phyloP scores from a whole-genome alignment of 805 yeast species.

The Yarrowia sp. region DNA sequence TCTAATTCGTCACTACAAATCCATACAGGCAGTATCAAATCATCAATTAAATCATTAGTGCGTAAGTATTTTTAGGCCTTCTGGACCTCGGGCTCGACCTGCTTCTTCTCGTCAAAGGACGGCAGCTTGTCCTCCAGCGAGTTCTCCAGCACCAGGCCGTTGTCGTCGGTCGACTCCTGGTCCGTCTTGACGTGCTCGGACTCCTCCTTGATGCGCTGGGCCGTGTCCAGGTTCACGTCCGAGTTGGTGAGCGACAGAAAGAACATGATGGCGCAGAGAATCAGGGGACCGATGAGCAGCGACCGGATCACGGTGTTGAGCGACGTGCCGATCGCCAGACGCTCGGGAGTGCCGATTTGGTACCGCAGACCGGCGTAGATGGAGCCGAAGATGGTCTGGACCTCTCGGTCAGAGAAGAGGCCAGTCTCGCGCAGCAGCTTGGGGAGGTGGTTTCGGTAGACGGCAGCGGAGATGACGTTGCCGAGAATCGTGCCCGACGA shows the following conservation, averaged over 20 bases:
- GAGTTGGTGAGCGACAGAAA: background rate
- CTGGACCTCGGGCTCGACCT: background rate
- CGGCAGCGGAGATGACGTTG: slow-evolving; percentile 27
- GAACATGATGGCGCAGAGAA: slow-evolving; percentile 12
- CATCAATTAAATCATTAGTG: too few species aligned
- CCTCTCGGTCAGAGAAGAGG: background rate
- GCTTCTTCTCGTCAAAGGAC: background rate
- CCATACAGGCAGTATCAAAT: too few species aligned
- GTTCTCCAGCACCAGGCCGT: background rate
- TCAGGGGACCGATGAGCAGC: slow-evolving; percentile 1
- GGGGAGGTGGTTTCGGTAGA: slow-evolving; percentile 23
- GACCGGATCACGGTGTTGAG: slow-evolving; percentile 10
- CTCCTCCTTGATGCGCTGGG: slow-evolving; percentile 22
- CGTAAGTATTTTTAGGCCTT: background rate
- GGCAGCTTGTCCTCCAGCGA: background rate
- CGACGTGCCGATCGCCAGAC: background rate
- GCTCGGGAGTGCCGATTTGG: background rate
- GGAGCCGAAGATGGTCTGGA: background rate
- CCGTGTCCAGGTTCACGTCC: background rate
- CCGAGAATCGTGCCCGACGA: slow-evolving; percentile 27
- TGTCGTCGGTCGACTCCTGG: background rate
- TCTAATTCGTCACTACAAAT: too few species aligned
- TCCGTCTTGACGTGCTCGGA: background rate
- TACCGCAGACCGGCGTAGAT: background rate
- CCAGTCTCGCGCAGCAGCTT: background rate